Evolutionary conservation across 2,329 filamentous ascomycete species (phyloP).

Genomic region (Waltergamsia citrina): DNA sequence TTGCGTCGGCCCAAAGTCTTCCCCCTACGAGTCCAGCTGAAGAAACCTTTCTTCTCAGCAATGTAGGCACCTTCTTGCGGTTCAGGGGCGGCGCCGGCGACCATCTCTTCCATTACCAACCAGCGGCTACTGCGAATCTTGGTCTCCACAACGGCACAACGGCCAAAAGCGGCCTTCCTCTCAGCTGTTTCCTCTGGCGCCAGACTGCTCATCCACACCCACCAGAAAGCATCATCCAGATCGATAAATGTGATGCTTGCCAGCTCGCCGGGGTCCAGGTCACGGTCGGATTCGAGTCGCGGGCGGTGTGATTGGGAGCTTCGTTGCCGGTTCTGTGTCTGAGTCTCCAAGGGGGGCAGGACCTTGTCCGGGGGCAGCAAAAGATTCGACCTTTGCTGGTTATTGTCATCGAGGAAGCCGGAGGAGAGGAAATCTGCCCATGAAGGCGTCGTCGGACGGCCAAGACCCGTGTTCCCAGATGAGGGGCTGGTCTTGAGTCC

Average conservation of each 20-base stretch:
- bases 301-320: constrained; percentile 81
- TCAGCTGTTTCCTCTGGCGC: constrained; percentile 78
- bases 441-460: constrained; percentile 85
- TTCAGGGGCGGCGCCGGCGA: constrained; percentile 83
- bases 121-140: constrained; percentile 72
- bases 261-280: constrained; percentile 83
- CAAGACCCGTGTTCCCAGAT: constrained; percentile 55
- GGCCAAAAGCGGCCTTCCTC: constrained; percentile 86
- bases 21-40: constrained; percentile 71
- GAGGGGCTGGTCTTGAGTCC: constrained; percentile 57
- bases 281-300: constrained; percentile 55
- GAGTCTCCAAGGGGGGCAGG: constrained; percentile 71
- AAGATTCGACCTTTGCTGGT: constrained; percentile 54
- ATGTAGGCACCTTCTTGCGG: constrained; percentile 82
- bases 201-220: constrained; percentile 98
- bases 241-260: constrained; percentile 83
- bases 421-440: constrained; percentile 97
- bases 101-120: constrained; percentile 93
- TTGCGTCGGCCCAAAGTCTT: constrained; percentile 57
- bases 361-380: constrained; percentile 87
- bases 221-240: constrained; percentile 96
- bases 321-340: constrained; percentile 58
- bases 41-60: constrained; percentile 90
- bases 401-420: constrained; percentile 69
- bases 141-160: constrained; percentile 89